Base-by-base conservation (phyloP, 148 eudicot genomes). In the Salicornia ramosissima region DNA sequence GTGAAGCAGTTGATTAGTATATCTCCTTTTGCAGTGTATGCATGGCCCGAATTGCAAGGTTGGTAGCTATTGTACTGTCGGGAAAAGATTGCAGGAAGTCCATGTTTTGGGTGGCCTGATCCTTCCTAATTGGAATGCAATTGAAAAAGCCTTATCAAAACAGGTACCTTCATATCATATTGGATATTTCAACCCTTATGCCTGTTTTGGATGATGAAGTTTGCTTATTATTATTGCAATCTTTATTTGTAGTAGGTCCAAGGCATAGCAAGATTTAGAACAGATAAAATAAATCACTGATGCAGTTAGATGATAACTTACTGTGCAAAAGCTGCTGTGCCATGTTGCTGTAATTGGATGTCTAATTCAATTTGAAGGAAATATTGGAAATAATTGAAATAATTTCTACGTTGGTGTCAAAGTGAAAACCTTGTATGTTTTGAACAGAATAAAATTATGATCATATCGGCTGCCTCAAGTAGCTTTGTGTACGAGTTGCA, bases 21-120 rank as follows among this genome's bases (percentile, higher is more conserved):
- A 18, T 53, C 9, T 31, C 18, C 19, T 40, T 42, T 5, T 80
- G 82, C 84, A 94, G 99, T 94, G 99, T 85, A 94, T 90, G 99
- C 99, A 94, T 77, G 97, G 99, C 29, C 97, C 91, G 49, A 94
- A 91, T 19, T 94, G 99, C 78, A 94, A 91, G 86, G 71, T 91
- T 71, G 91, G 90, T 29, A 80, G 76, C 80, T 86, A 70, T 79
- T 94, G 99, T 79, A 90, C 97, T 13, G 89, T 86, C 59, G 99
- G 99, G 68, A 87, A 85, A 85, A 84, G 99, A 80, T 57, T 88
- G 58, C 99, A 94, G 79, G 97, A 91, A 83, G 93, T 91, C 54
- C 89, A 94, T 81, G 92, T 94, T 60, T 80, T 94, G 43, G 97
- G 99, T 47, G 99, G 99, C 59, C 83, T 94, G 59, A 87, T 94